Base-by-base conservation (phyloP, 1,139 yeast species). In the Geotrichum histeridarum region DNA sequence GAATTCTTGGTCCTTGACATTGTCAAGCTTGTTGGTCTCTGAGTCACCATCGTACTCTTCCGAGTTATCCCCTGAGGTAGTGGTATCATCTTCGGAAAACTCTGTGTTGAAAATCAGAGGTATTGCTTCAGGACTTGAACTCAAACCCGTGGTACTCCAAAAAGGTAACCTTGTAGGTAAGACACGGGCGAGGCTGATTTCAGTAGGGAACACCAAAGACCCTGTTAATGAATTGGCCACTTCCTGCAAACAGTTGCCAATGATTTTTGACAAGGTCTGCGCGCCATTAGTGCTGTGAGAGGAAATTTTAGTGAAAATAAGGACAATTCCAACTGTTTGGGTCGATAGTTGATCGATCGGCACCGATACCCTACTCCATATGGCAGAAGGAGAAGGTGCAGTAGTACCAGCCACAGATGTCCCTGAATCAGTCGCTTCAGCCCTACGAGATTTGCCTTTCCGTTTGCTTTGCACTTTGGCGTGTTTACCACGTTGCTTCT, bases 1-100 rank as follows among this genome's bases (percentile, higher is more conserved):
- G 17, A 37, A n/a, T 8, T 42, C 33, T 12, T 8, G 12, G 8
- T 17, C 17, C 12, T 27, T 32, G 9, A 22, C 33, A 9, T 22
- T 7, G 12, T 27, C 33, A 27, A 14, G 14, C 27, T 18, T 18
- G 15, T 11, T 14, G 14, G 33, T 27, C 15, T 42, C 44, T 8
- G 33, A 42, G 33, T 42, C 44, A 12, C 44, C 44, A 15, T 42
- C 32, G 33, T 42, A 42, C 12, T 42, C 31, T 9, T 42, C 44
- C 22, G 31, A 12, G 33, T 12, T n/a, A 27, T 42, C 44, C 12
- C 33, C 17, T 12, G 44, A 42, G n/a, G 11, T 32, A 6, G 44
- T 27, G 15, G 32, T 32, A 27, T 39, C 43, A 8, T 39, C 43
- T 5, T 39, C 43, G 17, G 31, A 39, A 18, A 39, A 18, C 31